These are phyloP conservation scores for Centrapalus pauciflorus DNA, from an alignment of 129 eudicot genomes.

Conservation along the genomic window DNA sequence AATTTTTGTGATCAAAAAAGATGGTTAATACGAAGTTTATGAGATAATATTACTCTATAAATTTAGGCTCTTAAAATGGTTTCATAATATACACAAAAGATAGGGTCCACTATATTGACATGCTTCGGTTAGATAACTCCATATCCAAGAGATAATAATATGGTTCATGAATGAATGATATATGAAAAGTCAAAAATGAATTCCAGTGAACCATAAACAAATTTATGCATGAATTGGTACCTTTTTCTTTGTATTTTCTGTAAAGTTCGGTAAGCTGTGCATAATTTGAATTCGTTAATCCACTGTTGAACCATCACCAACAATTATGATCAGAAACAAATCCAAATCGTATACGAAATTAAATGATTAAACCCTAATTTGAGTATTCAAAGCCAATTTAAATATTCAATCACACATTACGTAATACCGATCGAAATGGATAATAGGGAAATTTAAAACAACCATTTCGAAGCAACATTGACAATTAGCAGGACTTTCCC, in stretches of 20 bases:
- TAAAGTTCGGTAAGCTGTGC: constrained; percentile 61
- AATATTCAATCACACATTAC: not conserved
- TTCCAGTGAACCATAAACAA: no score
- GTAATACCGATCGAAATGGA: not conserved
- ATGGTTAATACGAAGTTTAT: no score
- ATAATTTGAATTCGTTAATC: constrained; percentile 51
- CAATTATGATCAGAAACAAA: not conserved
- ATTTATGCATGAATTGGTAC: constrained; percentile 15
- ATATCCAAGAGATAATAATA: no score
- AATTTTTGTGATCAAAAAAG: no score
- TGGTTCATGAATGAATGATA: not conserved
- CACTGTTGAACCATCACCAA: constrained; percentile 43
- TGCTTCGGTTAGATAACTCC: no score
- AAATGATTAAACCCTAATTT: not conserved
- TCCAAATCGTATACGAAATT: not conserved
- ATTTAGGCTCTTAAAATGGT: no score
- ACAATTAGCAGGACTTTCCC: constrained; percentile 72
- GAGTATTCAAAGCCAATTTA: not conserved
- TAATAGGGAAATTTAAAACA: not conserved
- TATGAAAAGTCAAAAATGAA: no score
- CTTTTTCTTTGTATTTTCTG: constrained; percentile 63
- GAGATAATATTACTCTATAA: no score
- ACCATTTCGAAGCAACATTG: constrained; percentile 92
- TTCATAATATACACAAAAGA: no score
- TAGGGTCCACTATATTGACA: no score